Evolutionary conservation across 805 yeast genomes (phyloP).

Genomic region (Dipodascus albidus): DNA sequence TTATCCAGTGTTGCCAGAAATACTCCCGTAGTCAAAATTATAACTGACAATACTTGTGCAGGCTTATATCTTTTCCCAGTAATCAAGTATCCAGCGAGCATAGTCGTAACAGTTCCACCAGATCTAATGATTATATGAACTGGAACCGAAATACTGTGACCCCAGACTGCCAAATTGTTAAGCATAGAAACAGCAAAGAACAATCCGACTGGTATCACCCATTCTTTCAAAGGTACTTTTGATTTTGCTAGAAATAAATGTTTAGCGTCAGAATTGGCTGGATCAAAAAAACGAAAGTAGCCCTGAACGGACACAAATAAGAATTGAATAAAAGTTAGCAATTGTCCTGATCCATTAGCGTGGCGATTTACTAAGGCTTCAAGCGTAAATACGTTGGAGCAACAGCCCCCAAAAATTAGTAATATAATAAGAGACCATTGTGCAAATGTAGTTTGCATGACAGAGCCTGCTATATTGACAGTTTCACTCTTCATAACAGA

Average conservation of each 20-base stretch:
- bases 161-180: conserved; percentile 44
- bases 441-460: conserved; percentile 7
- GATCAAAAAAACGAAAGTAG: conserved; percentile 27
- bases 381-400: conserved; percentile 53
- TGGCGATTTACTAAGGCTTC: conserved; percentile 37
- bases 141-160: conserved; percentile 49
- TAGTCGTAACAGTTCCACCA: conserved; percentile 49
- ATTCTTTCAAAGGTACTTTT: conserved; percentile 24
- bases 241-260: conserved; percentile 24
- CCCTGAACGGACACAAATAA: conserved; percentile 38
- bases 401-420: conserved; percentile 61
- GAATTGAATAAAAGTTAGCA: conserved; percentile 42
- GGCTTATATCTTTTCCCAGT: conserved; percentile 33
- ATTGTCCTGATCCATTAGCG: conserved; percentile 5
- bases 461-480: neutral
- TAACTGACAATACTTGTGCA: conserved; percentile 39
- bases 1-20: conserved; percentile 28
- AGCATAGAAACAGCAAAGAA: conserved; percentile 41
- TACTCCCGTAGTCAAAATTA: conserved; percentile 45
- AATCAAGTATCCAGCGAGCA: conserved; percentile 39
- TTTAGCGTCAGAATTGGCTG: conserved; percentile 16
- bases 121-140: conserved; percentile 57
- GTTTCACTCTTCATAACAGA: neutral
- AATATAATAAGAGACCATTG: conserved; percentile 18
- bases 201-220: conserved; percentile 36